Base-by-base conservation (phyloP, 2,329 filamentous ascomycete genomes). In the Didymella pomorum region DNA sequence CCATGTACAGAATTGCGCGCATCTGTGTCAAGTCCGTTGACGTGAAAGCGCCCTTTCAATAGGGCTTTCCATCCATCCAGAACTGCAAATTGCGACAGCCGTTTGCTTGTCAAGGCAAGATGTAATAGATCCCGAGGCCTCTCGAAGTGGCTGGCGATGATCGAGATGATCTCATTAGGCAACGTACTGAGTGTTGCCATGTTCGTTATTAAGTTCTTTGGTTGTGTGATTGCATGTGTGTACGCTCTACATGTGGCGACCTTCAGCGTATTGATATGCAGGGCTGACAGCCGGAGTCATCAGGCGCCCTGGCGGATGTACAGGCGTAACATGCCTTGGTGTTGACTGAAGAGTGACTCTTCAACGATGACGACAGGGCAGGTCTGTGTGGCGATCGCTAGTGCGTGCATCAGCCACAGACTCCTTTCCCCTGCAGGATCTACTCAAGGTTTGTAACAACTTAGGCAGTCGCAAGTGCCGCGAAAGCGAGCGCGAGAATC, bases 1-100 rank as follows among this genome's bases (percentile, higher is more conserved):
- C 83, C 82, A 49, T 82, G 82, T 2, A 82, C 81, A n/a, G 80
- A 79, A n/a, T 56, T 67, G 11, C 44, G 63, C 20, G 73, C 72
- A 35, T 76, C 71, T 10, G 60, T 39, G 26, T 71, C 69, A 18
- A 73, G 57, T 7, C 65, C 65, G 18, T 44, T 33, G 21, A 74
- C 25, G 14, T 56, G 61, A 43, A 76, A 75, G 4, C 73, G 72
- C 2, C 73, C 73, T 49, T 65, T 70, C 10, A 73, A 63, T 26
- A 72, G 60, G 3, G 72, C 71, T 52, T 73, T 75, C 72, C 73
- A 76, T 16, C 72, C 73, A 51, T 75, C 71, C 2, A 73, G 63
- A 42, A 66, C 67, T 16, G 63, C 60, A 39, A 73, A 76, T 6
- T 65, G 56, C 26, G 58, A 33, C n/a, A 75, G 44, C 8, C 68